Evolutionary conservation across 2,329 filamentous ascomycete species (phyloP).

Genomic region (Ceratocystis albifundus): DNA sequence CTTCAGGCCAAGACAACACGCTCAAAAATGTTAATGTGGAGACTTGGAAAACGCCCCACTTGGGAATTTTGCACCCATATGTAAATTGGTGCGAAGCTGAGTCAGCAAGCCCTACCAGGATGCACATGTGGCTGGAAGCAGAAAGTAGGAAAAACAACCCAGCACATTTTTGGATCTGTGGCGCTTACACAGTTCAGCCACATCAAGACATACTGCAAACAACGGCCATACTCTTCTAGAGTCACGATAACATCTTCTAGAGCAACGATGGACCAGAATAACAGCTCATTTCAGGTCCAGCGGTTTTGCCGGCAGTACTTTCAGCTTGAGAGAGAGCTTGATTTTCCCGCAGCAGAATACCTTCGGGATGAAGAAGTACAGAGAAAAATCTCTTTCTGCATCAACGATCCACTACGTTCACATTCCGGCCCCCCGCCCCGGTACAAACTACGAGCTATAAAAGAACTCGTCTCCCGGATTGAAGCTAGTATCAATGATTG

Average conservation of each 20-base stretch:
- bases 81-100: slow-evolving; percentile 8
- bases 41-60: slow-evolving; percentile 1
- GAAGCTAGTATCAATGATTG: slow-evolving; percentile 68
- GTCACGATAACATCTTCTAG: background rate
- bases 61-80: slow-evolving; percentile 7
- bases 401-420: slow-evolving; percentile 2
- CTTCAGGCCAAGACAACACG: slow-evolving; percentile 10
- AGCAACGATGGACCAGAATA: background rate
- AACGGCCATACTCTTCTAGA: background rate
- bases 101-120: slow-evolving; percentile 1
- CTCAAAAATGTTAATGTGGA: slow-evolving; percentile 11
- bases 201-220: background rate
- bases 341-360: slow-evolving; percentile 48
- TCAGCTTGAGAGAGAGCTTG: slow-evolving; percentile 56
- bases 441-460: slow-evolving; percentile 63
- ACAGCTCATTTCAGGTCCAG: slow-evolving; percentile 24
- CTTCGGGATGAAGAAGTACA: slow-evolving; percentile 55
- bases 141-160: background rate
- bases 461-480: slow-evolving; percentile 56
- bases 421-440: slow-evolving; percentile 44
- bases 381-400: slow-evolving; percentile 24
- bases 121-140: background rate
- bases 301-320: slow-evolving; percentile 66
- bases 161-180: background rate
- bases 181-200: background rate